A percentile compares a stretch with the other conserved stretches of the same genome.
These are phyloP conservation scores for Cryptococcus hybrid DNA, from an alignment of 1,284 basidiomycete genomes.

Conservation along the genomic window DNA sequence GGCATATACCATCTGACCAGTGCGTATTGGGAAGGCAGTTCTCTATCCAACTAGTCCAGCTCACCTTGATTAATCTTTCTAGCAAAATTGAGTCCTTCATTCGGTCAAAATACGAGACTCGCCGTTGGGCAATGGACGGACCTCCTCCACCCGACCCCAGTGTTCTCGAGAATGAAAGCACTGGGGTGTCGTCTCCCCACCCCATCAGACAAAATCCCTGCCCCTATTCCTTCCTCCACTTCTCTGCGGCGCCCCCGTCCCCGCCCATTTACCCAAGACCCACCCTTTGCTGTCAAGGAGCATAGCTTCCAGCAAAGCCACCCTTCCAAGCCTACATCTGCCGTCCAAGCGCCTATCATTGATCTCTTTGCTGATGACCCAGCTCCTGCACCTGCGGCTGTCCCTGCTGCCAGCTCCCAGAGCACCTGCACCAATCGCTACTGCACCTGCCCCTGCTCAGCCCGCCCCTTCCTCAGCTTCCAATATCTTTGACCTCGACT, in stretches of 20 bases:
- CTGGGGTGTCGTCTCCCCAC: conserved; percentile 9
- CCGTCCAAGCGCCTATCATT: conserved; percentile 29
- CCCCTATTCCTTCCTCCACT: conserved; percentile 3
- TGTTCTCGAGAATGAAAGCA: conserved; percentile 60
- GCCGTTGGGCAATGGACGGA: conserved; percentile 88
- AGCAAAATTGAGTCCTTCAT: conserved; percentile 99
- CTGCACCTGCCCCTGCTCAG: conserved; percentile 15
- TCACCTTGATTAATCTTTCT: conserved; percentile 1
- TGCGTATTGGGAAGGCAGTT: conserved; percentile 52
- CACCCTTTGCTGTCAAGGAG: conserved; percentile 44
- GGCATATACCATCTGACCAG: conserved; percentile 94
- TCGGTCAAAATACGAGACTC: conserved; percentile 92
- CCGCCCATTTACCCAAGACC: conserved; percentile 18
- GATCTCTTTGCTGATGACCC: conserved; percentile 38
- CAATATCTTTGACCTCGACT: conserved; percentile 51
- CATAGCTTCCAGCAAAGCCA: conserved; percentile 10
- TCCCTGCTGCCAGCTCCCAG: conserved; percentile 3
- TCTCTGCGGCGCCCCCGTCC: conserved; percentile 20
- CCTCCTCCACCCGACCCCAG: conserved; percentile 80
- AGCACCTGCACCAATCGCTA: conserved; percentile 4
- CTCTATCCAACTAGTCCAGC: too few species aligned
- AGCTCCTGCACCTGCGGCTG: conserved; percentile 16
- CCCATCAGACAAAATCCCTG: neutral
- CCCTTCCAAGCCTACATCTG: conserved; percentile 10
- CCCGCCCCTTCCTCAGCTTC: conserved; percentile 20